These are phyloP conservation scores for Conoideocrella luteorostrata DNA, from an alignment of 2,329 filamentous ascomycete species.

Conservation along the genomic window DNA sequence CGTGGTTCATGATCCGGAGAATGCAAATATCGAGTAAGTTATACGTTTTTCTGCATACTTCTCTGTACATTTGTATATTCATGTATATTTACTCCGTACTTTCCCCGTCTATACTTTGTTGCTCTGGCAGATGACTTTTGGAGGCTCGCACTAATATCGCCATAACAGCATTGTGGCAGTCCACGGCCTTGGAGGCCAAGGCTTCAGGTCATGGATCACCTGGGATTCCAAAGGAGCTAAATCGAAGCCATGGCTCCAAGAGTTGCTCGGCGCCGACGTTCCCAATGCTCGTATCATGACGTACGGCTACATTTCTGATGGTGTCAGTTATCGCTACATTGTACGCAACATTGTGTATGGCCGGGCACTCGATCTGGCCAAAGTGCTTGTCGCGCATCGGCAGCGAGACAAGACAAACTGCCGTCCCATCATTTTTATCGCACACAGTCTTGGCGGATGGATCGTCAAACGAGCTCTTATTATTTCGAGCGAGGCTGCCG, in stretches of 20 bases:
- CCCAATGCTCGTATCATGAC: constrained; percentile 22
- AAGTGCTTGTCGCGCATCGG: constrained; percentile 14
- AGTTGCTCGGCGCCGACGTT: constrained; percentile 17
- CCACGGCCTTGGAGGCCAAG: constrained; percentile 19
- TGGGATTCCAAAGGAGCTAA: constrained; percentile 13
- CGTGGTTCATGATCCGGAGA: constrained; percentile 15
- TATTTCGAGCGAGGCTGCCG: constrained; percentile 20
- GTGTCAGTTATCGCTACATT: constrained; percentile 16
- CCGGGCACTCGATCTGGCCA: constrained; percentile 17
- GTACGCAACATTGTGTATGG: constrained; percentile 19
- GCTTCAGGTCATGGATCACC: constrained; percentile 20
- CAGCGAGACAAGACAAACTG: constrained; percentile 12
- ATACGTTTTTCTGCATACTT: no score
- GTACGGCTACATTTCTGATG: constrained; percentile 18
- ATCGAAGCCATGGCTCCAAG: constrained; percentile 18
- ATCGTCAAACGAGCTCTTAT: constrained; percentile 23
- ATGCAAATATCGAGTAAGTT: constrained; percentile 19
- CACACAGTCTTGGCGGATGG: constrained; percentile 21
- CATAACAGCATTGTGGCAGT: constrained; percentile 20
- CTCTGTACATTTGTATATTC: no score
- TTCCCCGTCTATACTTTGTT: no score
- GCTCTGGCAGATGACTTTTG: no score
- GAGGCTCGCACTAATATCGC: background rate
- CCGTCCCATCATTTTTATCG: constrained; percentile 21
- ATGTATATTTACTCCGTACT: no score